phyloP scores from a whole-genome alignment of 2,329 filamentous ascomycete genomes.

The Claviceps digitariae region DNA sequence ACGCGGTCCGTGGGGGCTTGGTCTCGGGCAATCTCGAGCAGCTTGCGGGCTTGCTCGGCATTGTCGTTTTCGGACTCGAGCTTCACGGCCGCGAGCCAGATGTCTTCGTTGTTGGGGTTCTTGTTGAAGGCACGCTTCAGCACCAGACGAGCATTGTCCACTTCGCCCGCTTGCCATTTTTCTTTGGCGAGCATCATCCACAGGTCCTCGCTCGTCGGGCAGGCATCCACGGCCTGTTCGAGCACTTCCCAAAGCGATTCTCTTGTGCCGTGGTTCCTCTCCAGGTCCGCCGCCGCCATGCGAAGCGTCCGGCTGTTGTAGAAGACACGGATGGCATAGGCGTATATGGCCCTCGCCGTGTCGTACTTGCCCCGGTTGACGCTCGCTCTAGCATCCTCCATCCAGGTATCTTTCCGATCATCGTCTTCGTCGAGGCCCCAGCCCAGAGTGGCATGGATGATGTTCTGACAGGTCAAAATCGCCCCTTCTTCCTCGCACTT shows the following conservation, averaged over 20 bases:
- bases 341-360: slow-evolving; percentile 86
- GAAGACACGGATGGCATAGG: slow-evolving; percentile 80
- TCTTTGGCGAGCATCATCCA: slow-evolving; percentile 97
- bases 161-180: slow-evolving; percentile 78
- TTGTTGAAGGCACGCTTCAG: slow-evolving; percentile 85
- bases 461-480: slow-evolving; percentile 71
- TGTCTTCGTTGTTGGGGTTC: slow-evolving; percentile 93
- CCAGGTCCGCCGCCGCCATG: slow-evolving; percentile 81
- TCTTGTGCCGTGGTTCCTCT: slow-evolving; percentile 75
- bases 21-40: slow-evolving; percentile 69
- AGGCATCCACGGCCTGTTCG: slow-evolving; percentile 87
- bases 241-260: slow-evolving; percentile 74
- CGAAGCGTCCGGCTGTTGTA: slow-evolving; percentile 78
- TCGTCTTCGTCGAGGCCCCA: slow-evolving; percentile 94
- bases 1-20: slow-evolving; percentile 91
- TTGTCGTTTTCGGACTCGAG: slow-evolving; percentile 84
- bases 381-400: slow-evolving; percentile 77
- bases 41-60: slow-evolving; percentile 64
- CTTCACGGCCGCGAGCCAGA: slow-evolving; percentile 93
- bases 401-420: slow-evolving; percentile 89
- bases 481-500: slow-evolving; percentile 89
- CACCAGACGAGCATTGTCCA: slow-evolving; percentile 74
- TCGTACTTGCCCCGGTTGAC: slow-evolving; percentile 73
- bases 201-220: slow-evolving; percentile 76
- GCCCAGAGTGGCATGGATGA: slow-evolving; percentile 83